phyloP scores from a whole-genome alignment of 2,329 filamentous ascomycete genomes.

The Arthroderma uncinatum region DNA sequence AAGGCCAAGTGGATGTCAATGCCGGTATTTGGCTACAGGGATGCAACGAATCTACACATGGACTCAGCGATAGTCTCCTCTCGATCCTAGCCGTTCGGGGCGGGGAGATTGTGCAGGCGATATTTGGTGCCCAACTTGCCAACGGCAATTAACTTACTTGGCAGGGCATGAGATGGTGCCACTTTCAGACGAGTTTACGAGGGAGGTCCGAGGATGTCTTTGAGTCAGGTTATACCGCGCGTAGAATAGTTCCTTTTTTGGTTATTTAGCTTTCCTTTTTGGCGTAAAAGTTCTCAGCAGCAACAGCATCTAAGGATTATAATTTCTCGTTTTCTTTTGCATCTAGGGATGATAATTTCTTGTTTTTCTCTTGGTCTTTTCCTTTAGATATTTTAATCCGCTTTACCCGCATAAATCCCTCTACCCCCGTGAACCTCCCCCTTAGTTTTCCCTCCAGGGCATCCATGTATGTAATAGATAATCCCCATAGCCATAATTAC shows the following conservation, averaged over 20 bases:
- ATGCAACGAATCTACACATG: slow-evolving; percentile 85
- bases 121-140: slow-evolving; percentile 7
- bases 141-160: neutral
- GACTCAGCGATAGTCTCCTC: slow-evolving; percentile 69
- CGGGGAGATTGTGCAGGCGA: slow-evolving; percentile 24
- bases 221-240: neutral
- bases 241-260: neutral
- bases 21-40: slow-evolving; percentile 87
- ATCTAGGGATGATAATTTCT: neutral
- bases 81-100: slow-evolving; percentile 56
- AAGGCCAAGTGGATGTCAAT: slow-evolving; percentile 54
- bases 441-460: no score
- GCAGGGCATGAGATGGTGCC: neutral
- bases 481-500: no score
- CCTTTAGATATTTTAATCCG: no score
- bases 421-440: no score
- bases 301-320: neutral
- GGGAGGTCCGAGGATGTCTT: no score
- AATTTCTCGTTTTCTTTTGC: neutral
- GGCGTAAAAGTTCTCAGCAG: neutral
- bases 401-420: neutral
- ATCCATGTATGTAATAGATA: no score
- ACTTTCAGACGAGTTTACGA: neutral
- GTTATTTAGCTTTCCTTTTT: neutral
- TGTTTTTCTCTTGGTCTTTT: neutral